Evolutionary conservation across 176 grass and related monocot species (phyloP).

Genomic region (Tuctoria greenei): DNA sequence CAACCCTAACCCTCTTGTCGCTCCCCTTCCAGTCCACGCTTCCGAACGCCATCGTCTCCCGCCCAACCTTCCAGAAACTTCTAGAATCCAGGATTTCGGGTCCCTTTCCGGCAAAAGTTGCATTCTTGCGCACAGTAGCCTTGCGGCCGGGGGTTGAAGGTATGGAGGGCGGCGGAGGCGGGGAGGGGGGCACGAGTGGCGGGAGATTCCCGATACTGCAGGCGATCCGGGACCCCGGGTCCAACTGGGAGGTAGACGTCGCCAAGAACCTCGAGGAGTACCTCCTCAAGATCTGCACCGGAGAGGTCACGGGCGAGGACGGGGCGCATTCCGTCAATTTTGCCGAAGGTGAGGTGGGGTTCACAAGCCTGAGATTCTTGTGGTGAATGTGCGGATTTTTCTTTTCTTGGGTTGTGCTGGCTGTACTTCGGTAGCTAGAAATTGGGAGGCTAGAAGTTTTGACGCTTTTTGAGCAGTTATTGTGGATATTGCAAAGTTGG

Average conservation of each 20-base stretch:
- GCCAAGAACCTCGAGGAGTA: conserved; percentile 86
- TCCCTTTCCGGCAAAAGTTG: conserved; percentile 1
- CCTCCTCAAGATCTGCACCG: conserved; percentile 84
- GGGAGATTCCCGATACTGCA: conserved; percentile 57
- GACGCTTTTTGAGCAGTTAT: neutral
- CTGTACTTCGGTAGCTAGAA: neutral
- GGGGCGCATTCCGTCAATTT: conserved; percentile 73
- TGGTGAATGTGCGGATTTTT: too few species aligned
- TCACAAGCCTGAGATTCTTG: neutral
- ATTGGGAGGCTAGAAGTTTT: neutral
- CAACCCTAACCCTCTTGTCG: conserved; percentile 27
- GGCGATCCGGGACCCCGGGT: conserved; percentile 70
- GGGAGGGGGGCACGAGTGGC: conserved; percentile 34
- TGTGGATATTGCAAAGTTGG: neutral
- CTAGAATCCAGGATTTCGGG: neutral
- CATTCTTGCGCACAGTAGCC: conserved; percentile 3
- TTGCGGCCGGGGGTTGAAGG: neutral
- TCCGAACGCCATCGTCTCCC: conserved; percentile 1
- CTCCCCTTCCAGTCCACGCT: neutral
- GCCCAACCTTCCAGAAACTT: conserved; percentile 29
- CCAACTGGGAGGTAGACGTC: conserved; percentile 92
- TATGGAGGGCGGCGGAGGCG: conserved; percentile 41
- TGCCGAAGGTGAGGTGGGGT: conserved; percentile 64
- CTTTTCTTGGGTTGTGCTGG: neutral
- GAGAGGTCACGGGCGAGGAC: conserved; percentile 52